Percentiles rank a stretch among this genome's conserved stretches.
Conservation (phyloP, 805 yeast species). For the Yamadazyma tumulicola region DNA sequence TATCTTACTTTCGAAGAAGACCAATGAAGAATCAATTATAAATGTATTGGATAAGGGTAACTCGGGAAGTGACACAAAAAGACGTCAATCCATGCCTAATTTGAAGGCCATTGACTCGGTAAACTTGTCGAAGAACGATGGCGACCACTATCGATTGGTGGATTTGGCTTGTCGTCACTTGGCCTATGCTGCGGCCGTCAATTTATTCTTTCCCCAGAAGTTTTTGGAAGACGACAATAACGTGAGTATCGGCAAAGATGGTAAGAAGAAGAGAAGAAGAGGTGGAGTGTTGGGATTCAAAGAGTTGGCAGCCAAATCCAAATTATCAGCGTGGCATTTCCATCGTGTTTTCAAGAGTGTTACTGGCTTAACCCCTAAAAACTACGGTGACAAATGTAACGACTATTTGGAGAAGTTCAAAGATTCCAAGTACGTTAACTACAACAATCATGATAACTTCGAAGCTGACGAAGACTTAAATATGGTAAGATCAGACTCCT, state of each 20-base stretch:
- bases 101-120: conserved; percentile 8
- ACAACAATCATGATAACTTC: background rate
- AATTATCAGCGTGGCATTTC: conserved; percentile 88
- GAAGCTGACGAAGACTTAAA: background rate
- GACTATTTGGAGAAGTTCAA: conserved; percentile 44
- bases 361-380: conserved; percentile 84
- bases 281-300: conserved; percentile 82
- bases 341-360: conserved; percentile 86
- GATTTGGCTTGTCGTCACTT: conserved; percentile 81
- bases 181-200: conserved; percentile 69
- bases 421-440: conserved; percentile 17
- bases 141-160: conserved; percentile 66
- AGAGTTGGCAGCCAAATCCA: conserved; percentile 81
- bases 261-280: conserved; percentile 51
- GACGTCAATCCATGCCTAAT: conserved; percentile 30
- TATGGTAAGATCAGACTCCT: conserved; percentile 2
- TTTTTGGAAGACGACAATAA: conserved; percentile 17
- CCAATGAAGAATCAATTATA: conserved; percentile 22
- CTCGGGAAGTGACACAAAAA: conserved; percentile 10
- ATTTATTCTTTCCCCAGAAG: conserved; percentile 25
- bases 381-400: conserved; percentile 82
- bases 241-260: conserved; percentile 11
- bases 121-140: conserved; percentile 52
- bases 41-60: conserved; percentile 16
- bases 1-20: conserved; percentile 24